These are phyloP conservation scores for Symbiodinium pilosum DNA, from an alignment of 73 alveolate genomes.

Conservation along the genomic window DNA sequence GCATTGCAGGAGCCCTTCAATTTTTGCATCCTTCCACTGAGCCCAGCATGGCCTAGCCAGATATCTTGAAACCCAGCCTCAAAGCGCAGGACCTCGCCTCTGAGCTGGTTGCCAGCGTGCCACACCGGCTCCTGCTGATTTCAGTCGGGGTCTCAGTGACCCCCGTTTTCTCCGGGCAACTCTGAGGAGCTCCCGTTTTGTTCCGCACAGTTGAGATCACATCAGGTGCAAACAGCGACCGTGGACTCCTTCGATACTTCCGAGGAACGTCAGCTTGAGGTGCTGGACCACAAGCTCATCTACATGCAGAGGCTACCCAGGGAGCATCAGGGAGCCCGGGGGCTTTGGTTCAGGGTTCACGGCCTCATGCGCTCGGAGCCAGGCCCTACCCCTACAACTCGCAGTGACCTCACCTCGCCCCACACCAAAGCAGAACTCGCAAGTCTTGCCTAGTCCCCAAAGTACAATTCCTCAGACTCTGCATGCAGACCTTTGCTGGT, in stretches of 20 bases:
- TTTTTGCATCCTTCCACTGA: no score
- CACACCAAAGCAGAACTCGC: not conserved
- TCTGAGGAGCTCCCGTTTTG: no score
- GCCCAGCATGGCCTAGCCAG: no score
- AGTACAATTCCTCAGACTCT: no score
- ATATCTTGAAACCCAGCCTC: no score
- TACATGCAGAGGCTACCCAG: slow-evolving; percentile 24
- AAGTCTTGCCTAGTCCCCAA: not conserved
- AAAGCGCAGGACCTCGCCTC: slow-evolving; percentile 11
- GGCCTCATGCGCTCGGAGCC: no score
- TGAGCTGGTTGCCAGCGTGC: slow-evolving; percentile 42
- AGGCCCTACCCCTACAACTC: not conserved
- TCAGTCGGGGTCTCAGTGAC: not conserved
- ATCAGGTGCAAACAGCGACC: slow-evolving; percentile 54
- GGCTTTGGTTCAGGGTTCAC: not conserved
- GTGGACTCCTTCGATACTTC: slow-evolving; percentile 21
- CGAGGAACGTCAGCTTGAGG: not conserved
- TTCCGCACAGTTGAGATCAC: no score
- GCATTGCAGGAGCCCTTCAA: no score
- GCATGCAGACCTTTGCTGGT: not conserved
- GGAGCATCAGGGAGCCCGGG: no score
- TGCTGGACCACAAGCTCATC: slow-evolving; percentile 21
- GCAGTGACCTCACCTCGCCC: not conserved
- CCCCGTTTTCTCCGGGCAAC: no score
- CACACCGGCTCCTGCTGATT: slow-evolving; percentile 31